Base-by-base conservation (phyloP, 2,329 filamentous ascomycete genomes). In the Trichoderma atrobrunneum region DNA sequence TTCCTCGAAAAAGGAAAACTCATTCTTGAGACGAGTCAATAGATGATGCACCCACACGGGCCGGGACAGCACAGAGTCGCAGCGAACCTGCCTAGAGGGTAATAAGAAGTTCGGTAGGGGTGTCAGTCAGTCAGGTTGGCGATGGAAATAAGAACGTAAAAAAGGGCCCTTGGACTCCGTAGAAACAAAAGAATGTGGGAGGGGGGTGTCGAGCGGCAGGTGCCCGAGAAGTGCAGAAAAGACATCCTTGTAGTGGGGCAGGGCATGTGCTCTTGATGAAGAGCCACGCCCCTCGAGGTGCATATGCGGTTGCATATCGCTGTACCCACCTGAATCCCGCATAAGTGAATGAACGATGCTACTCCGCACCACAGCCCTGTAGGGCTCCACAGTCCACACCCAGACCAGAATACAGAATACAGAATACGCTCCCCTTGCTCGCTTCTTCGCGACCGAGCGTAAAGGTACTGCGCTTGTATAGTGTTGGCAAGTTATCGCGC, bases 351-450 rank as follows among this genome's bases (percentile, higher is more conserved):
- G 48, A 54, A 56, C 59, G 68, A 57, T 43, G 68, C 66, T 43
- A 70, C 57, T 62, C 68, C 59, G 68, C 68, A 64, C 60, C 48
- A 24, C 68, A 70, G 68, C 68, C 68, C 68, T 70, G 68, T 70
- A 70, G 60, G 54, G 32, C 68, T 64, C 68, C 68, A 70, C 60
- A 30, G 8, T 8, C 28, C 12, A 63, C 43, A 36, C 30, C 34
- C 34, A 36, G 34, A 1, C 34, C 34, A 39, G 39, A 43, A 43
- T 43, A 10, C 39, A 43, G 39, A 43, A 43, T 43, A 43, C 39
- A 43, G 39, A 43, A 43, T 43, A 43, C 39, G 57, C 48, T 16
- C 28, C 39, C 34, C 63, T 48, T 48, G 26, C 26, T 34, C 18
- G 10, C 28, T 21, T 34, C 57, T 60, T 60, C 57, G n/a, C 10